Percentiles rank a stretch among this genome's conserved stretches.
phyloP scores from a whole-genome alignment of 2,329 filamentous ascomycete species.

The Neocatenulostroma microsporum region DNA sequence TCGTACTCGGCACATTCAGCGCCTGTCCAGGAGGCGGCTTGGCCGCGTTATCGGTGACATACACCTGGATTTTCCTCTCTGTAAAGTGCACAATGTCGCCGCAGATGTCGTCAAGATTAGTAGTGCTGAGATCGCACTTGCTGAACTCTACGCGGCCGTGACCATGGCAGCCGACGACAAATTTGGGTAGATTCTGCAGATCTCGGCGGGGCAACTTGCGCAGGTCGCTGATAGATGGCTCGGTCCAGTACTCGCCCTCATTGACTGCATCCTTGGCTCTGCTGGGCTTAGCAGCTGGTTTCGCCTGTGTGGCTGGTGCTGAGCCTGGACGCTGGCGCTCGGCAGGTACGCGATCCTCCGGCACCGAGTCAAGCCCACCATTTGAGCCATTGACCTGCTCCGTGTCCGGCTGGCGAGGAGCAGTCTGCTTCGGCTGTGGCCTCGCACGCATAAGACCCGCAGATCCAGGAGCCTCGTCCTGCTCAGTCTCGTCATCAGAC shows the following conservation, averaged over 20 bases:
- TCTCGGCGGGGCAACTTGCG: slow-evolving; percentile 72
- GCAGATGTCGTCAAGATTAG: slow-evolving; percentile 73
- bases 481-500: slow-evolving; percentile 36
- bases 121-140: slow-evolving; percentile 59
- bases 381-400: slow-evolving; percentile 51
- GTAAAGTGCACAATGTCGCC: slow-evolving; percentile 68
- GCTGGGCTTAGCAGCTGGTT: slow-evolving; percentile 4
- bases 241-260: slow-evolving; percentile 79
- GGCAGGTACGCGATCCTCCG: slow-evolving; percentile 57
- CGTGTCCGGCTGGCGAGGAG: slow-evolving; percentile 52
- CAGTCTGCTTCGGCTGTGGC: slow-evolving; percentile 33
- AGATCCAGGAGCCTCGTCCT: slow-evolving; percentile 50
- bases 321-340: slow-evolving; percentile 21
- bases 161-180: slow-evolving; percentile 74
- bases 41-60: slow-evolving; percentile 63
- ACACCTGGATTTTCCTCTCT: slow-evolving; percentile 78
- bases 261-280: slow-evolving; percentile 10
- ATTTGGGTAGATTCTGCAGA: slow-evolving; percentile 63
- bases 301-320: slow-evolving; percentile 16
- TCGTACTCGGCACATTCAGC: slow-evolving; percentile 81
- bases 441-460: slow-evolving; percentile 48
- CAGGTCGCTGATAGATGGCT: slow-evolving; percentile 66
- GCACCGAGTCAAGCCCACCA: slow-evolving; percentile 58
- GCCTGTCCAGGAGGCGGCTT: slow-evolving; percentile 83
- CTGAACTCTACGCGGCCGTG: slow-evolving; percentile 78